A percentile compares a stretch with the other conserved stretches of the same genome.
These are phyloP conservation scores for Euphorbia corollata DNA, from an alignment of 441 rosid species.

Conservation along the genomic window DNA sequence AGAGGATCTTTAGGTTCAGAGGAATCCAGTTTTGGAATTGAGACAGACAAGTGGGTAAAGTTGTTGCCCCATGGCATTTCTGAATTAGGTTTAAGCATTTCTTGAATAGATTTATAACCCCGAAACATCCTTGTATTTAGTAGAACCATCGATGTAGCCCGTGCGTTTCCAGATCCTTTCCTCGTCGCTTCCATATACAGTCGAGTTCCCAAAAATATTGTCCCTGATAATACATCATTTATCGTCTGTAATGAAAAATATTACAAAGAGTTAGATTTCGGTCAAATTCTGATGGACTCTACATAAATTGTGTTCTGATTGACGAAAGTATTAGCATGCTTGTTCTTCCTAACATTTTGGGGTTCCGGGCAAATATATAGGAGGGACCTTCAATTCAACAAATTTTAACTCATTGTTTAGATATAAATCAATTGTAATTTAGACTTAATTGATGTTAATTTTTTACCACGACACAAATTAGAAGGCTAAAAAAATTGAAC, in stretches of 20 bases:
- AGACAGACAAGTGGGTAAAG: slow-evolving; percentile 31
- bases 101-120: slow-evolving; percentile 36
- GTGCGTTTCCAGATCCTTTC: slow-evolving; percentile 5
- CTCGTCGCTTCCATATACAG: slow-evolving; percentile 34
- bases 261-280: background rate
- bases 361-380: no score
- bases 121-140: slow-evolving; percentile 33
- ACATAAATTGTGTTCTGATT: no score
- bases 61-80: slow-evolving; percentile 48
- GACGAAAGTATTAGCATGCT: no score
- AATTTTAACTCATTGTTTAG: no score
- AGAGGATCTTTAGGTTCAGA: slow-evolving; percentile 26
- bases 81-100: slow-evolving; percentile 34
- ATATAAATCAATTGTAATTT: no score
- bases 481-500: no score
- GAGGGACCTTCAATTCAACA: no score
- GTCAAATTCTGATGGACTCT: no score
- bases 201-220: slow-evolving; percentile 34
- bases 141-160: slow-evolving; percentile 34
- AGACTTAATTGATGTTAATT: no score
- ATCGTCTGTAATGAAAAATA: slow-evolving; percentile 23
- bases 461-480: no score
- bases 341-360: no score
- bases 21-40: slow-evolving; percentile 23
- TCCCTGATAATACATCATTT: slow-evolving; percentile 41